Evolutionary conservation across 176 grass and related monocot genomes (phyloP), one percentile per base, ranked within the genome.

Genomic region (Chloris gayana): DNA sequence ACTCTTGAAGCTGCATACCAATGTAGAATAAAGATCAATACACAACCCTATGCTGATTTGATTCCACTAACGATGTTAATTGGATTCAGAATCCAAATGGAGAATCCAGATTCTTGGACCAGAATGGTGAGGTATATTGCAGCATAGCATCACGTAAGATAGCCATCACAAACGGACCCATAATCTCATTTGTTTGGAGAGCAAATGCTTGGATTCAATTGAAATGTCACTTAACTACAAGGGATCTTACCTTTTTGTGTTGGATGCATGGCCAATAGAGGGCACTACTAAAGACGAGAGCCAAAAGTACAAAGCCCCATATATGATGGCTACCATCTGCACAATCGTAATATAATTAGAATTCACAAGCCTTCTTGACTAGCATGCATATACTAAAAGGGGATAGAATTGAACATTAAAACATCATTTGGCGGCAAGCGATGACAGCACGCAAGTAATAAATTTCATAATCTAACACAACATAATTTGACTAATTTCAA

Each of bases 311-410:
- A 98, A 35, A 47, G 86, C 67, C 50, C 95, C 92, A 87, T 85
- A 95, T 57, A 93, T 68, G 70, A 95, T 73, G 69, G 92, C 90
- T 76, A 95, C 89, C 64, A 98, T 86, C 96, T 98, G 86, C 75
- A 91, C 14, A 32, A 24, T 91, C 54, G 39, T 81, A 64, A 70
- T 15, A 44, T 44, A 14, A 39, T 45, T 79, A 75, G 89, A 22
- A 62, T 64, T 64, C 45, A n/a, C 3, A 56, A 21, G 72, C 25
- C 32, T 24, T 54, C 31, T 57, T 38, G 53, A 39, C 29, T 9
- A 53, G 30, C 31, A 38, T 53, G 63, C 8, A 24, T 24, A 65
- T 66, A 29, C 38, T 57, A 25, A 14, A 37, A 77, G 60, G 19
- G 37, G 35, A 71, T 72, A 69, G 33, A 15, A 39, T 63, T 70